phyloP scores from a whole-genome alignment of 495 filamentous ascomycete species.

The Xanthoparmelia taractica region DNA sequence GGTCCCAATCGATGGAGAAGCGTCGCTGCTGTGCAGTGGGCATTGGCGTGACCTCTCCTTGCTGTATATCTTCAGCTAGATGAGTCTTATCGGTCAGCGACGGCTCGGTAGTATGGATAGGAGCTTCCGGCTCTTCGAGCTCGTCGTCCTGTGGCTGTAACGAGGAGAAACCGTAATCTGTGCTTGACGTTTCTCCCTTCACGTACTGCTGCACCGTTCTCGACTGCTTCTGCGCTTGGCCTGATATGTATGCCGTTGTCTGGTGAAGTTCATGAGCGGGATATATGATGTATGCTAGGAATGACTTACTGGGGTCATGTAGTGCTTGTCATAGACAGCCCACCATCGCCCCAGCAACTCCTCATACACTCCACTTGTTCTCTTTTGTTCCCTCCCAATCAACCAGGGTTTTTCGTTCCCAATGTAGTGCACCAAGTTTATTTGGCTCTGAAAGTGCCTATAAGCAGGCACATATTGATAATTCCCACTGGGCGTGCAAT shows the following conservation, averaged over 20 bases:
- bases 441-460: constrained; percentile 78
- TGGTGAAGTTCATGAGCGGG: background rate
- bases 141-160: constrained; percentile 33
- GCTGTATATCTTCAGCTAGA: constrained; percentile 33
- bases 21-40: constrained; percentile 37
- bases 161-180: constrained; percentile 27
- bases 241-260: constrained; percentile 7
- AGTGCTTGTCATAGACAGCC: constrained; percentile 85
- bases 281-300: background rate
- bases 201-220: constrained; percentile 36
- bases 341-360: constrained; percentile 81
- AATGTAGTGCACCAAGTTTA: constrained; percentile 89
- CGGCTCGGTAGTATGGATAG: constrained; percentile 37
- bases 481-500: constrained; percentile 86
- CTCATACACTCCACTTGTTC: constrained; percentile 59
- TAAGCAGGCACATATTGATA: constrained; percentile 96
- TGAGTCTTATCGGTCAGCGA: constrained; percentile 30
- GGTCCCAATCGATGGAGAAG: constrained; percentile 57
- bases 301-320: constrained; percentile 47
- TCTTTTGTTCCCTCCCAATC: constrained; percentile 52
- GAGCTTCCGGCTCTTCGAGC: constrained; percentile 31
- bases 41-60: constrained; percentile 33
- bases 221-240: constrained; percentile 5
- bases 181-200: constrained; percentile 28
- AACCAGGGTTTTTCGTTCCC: constrained; percentile 86